A percentile compares a stretch with the other conserved stretches of the same genome.
Conservation (phyloP, 331 rosid species). For the Telfairia occidentalis region DNA sequence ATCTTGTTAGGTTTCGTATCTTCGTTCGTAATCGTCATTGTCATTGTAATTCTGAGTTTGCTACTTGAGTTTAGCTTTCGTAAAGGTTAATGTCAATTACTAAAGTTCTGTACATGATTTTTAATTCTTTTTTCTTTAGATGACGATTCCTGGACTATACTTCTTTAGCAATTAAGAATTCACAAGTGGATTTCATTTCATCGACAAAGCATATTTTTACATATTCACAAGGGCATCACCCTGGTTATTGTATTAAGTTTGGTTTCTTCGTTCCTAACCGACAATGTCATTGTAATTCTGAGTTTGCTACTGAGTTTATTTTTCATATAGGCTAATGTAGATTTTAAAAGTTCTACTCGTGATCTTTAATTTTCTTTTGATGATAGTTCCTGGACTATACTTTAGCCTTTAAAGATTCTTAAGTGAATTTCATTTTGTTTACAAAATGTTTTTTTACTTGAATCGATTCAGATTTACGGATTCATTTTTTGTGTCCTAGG, state of each 20-base stretch:
- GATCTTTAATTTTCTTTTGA: neutral
- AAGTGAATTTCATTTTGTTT: neutral
- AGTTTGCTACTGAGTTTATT: neutral
- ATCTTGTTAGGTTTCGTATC: no score
- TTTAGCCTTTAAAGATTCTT: neutral
- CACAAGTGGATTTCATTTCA: neutral
- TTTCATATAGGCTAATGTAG: neutral
- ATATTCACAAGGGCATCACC: neutral
- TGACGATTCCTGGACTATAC: neutral
- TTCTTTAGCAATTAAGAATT: neutral
- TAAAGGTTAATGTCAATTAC: neutral
- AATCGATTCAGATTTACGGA: neutral
- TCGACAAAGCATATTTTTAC: neutral
- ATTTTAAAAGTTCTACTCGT: neutral
- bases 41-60: neutral
- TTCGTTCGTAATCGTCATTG: neutral
- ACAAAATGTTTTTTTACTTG: neutral
- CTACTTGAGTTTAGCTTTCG: neutral
- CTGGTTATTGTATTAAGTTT: neutral
- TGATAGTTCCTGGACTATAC: neutral
- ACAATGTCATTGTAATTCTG: neutral
- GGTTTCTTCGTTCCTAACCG: neutral
- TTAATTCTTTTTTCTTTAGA: neutral
- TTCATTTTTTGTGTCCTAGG: neutral
- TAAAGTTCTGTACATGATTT: neutral